Evolutionary conservation across 2,329 filamentous ascomycete genomes (phyloP), one percentile per base, ranked within the genome.

Genomic region (Magnaporthales sp.): DNA sequence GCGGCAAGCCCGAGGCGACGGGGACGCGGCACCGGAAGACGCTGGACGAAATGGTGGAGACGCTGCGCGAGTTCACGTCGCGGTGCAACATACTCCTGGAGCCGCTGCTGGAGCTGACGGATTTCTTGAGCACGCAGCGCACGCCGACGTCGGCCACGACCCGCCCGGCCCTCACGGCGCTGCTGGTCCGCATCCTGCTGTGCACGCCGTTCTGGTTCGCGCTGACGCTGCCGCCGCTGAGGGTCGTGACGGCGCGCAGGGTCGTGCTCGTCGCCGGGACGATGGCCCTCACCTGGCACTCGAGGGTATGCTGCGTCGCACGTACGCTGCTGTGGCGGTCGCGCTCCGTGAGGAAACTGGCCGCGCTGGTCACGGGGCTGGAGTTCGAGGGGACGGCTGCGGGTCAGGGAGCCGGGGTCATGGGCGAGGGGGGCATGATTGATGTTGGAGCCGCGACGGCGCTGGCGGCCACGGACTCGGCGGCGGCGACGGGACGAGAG

Each of bases 21-120:
- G 88, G 84, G 68, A 89, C 89, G 58, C 89, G 90, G 68, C 91
- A 95, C 72, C 92, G 97, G 73, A 97, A 97, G 81, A 97, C 93
- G 64, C 79, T 99, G 65, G 95, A 99, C 75, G 95, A 99, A 79
- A 99, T 99, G 68, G 91, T 99, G 67, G 93, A 98, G 72, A 96
- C 92, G 0, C 80, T 99, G 61, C 92, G 93, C 75, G 88, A 93
- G 70, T 92, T 99, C 71, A 98, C 94, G 0, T 91, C 90, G 5
- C 86, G 95, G 63, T 97, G 95, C 78, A 97, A 97, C 76, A 90
- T 97, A 65, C 81, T 99, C 22, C 84, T 98, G 65, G 93, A 97
- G 72, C 95, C 95, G 2, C 84, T 98, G 66, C 82, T 97, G 61
- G 88, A 91, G 70, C 83, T 98, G 75, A 97, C 93, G 6, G 93